These are phyloP conservation scores for Erodium chrysanthum DNA, from an alignment of 441 rosid species.

Conservation along the genomic window DNA sequence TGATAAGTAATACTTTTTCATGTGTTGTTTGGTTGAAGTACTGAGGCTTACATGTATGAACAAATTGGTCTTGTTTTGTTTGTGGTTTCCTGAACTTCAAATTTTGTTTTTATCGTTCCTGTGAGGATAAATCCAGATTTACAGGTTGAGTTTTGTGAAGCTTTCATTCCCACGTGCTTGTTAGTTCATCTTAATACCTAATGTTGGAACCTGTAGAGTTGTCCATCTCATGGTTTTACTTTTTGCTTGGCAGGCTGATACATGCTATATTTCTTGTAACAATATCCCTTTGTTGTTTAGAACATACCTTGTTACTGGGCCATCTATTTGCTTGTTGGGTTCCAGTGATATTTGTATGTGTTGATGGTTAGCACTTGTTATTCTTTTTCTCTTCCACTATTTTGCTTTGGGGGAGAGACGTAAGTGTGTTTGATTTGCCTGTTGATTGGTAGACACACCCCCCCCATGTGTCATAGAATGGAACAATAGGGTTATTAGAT, in stretches of 20 bases:
- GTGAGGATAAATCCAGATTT: not conserved
- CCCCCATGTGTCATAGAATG: constrained; percentile 3
- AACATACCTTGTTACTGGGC: not conserved
- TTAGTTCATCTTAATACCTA: not conserved
- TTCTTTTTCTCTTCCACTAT: too few relatives aligned
- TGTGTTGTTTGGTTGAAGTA: not conserved
- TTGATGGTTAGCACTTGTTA: too few relatives aligned
- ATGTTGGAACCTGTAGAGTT: constrained; percentile 10
- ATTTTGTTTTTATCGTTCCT: not conserved
- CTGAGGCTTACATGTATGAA: not conserved
- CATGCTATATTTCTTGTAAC: constrained; percentile 1
- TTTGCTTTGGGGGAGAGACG: too few relatives aligned
- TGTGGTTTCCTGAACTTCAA: not conserved
- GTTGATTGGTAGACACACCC: not conserved
- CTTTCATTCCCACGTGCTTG: not conserved
- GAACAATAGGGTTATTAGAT: not conserved
- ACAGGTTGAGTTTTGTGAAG: not conserved
- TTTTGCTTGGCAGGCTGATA: constrained; percentile 6
- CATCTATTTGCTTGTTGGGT: not conserved
- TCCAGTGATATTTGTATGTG: too few relatives aligned
- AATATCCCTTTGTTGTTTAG: not conserved
- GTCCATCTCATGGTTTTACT: not conserved
- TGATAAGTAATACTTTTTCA: not conserved
- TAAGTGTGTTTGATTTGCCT: too few relatives aligned
- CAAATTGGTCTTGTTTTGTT: not conserved